These are phyloP conservation scores for Phytophthora citrophthora DNA, from an alignment of 352 stramenopile genomes.

Conservation along the genomic window DNA sequence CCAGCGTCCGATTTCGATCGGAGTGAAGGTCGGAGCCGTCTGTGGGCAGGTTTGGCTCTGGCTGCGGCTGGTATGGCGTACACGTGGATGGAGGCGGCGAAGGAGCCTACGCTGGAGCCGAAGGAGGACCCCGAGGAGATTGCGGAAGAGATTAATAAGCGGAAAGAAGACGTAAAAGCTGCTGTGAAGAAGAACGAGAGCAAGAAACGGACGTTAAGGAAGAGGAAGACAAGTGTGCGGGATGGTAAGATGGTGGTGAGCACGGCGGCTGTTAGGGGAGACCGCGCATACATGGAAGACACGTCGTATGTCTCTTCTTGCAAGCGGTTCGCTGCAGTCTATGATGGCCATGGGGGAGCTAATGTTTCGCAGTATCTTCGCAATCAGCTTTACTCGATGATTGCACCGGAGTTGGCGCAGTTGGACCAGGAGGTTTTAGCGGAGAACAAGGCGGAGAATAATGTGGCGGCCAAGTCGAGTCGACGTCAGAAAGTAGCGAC, in stretches of 20 bases:
- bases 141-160: constrained; percentile 25
- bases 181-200: constrained; percentile 16
- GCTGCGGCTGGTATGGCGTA: constrained; percentile 17
- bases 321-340: constrained; percentile 84
- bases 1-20: constrained; percentile 16
- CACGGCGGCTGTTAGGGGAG: constrained; percentile 73
- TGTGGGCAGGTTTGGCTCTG: constrained; percentile 31
- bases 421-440: constrained; percentile 57
- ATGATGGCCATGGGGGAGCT: constrained; percentile 83
- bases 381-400: constrained; percentile 60
- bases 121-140: constrained; percentile 22
- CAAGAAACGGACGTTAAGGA: constrained; percentile 38
- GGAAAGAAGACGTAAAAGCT: constrained; percentile 33
- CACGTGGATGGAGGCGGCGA: constrained; percentile 19
- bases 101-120: constrained; percentile 10
- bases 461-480: constrained; percentile 34
- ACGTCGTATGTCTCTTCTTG: constrained; percentile 80
- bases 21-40: constrained; percentile 10
- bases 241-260: constrained; percentile 60
- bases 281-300: constrained; percentile 86
- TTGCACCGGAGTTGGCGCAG: constrained; percentile 53
- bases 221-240: constrained; percentile 58
- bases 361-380: constrained; percentile 73
- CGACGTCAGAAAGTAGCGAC: constrained; percentile 43
- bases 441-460: constrained; percentile 35